phyloP scores from a whole-genome alignment of 1,284 basidiomycete species.

The Caloboletus firmus region DNA sequence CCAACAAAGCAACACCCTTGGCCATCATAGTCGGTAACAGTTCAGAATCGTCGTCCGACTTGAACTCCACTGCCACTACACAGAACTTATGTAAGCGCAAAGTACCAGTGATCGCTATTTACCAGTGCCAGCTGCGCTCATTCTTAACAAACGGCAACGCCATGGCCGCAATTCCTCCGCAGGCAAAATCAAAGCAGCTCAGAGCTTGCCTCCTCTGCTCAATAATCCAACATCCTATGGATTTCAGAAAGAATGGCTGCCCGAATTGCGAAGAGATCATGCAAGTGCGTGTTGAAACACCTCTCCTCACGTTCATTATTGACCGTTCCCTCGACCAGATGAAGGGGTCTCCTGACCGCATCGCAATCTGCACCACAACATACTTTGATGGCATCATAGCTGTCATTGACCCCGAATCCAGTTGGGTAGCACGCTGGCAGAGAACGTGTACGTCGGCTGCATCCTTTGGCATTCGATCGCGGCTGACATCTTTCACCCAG shows the following conservation, averaged over 20 bases:
- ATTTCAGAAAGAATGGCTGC: conserved; percentile 87
- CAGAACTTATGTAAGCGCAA: conserved; percentile 20
- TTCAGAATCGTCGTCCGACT: not conserved
- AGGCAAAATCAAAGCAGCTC: conserved; percentile 69
- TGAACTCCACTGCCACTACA: no score
- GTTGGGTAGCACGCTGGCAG: conserved; percentile 96
- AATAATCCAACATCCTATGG: conserved; percentile 79
- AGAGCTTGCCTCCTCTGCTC: conserved; percentile 93
- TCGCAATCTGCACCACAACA: conserved; percentile 87
- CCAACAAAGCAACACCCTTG: conserved; percentile 26
- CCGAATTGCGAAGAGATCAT: conserved; percentile 97
- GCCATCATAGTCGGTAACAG: conserved; percentile 19
- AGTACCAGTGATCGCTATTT: no score
- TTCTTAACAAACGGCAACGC: conserved; percentile 1
- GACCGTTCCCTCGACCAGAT: conserved; percentile 53
- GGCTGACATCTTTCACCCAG: conserved; percentile 41
- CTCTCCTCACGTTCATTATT: not conserved
- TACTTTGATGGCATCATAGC: conserved; percentile 94
- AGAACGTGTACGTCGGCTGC: conserved; percentile 66
- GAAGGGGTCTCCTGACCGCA: conserved; percentile 84
- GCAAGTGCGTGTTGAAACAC: conserved; percentile 55
- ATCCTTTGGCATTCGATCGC: conserved; percentile 2
- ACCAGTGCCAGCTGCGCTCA: no score
- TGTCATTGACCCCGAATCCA: conserved; percentile 83
- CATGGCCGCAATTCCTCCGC: conserved; percentile 54